Base-by-base conservation (phyloP, 306 rosid species). In the Cicer bijugum region DNA sequence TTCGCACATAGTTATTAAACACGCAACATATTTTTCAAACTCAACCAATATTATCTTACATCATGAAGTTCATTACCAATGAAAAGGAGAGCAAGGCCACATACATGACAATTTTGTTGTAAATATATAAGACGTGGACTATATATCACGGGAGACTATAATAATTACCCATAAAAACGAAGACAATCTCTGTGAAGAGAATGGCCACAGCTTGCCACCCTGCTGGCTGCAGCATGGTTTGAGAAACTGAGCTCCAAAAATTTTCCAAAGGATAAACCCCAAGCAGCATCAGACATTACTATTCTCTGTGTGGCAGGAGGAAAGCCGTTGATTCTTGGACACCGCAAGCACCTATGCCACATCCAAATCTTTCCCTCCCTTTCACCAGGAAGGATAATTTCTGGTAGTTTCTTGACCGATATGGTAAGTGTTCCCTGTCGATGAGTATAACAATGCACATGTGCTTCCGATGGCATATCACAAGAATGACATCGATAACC, bases 221-320 rank as follows among this genome's bases (percentile, higher is more conserved):
- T 88, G 88, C 97, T 91, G 64, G 99, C 97, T 68, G 99, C 97
- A 4, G 99, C 97, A 57, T 95, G 97, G 87, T 91, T 95, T 65
- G 99, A 95, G 84, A 95, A 95, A 77, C 99, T 95, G 74, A 95
- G 97, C 91, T 95, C 99, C 96, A 95, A 87, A 88, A 95, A 95
- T 80, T 95, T 95, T 67, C 99, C 99, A 68, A 95, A 91, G 16
- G 99, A 95, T 78, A 95, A 86, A 78, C 97, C 99, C 99, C 99
- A 95, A 33, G 99, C 99, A 73, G 99, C 99, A 85, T 95, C 97
- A 66, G 99, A 91, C 99, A 95, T 95, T 67, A 95, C 79, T 79
- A 95, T 86, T 86, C 99, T 86, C 37, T 83, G 87, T 60, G 97
- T 95, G 55, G 99, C 96, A 61, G 97, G 96, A 65, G 99, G 99